Evolutionary conservation across 2,329 filamentous ascomycete genomes (phyloP).

Genomic region (Stachybotrys elegans): DNA sequence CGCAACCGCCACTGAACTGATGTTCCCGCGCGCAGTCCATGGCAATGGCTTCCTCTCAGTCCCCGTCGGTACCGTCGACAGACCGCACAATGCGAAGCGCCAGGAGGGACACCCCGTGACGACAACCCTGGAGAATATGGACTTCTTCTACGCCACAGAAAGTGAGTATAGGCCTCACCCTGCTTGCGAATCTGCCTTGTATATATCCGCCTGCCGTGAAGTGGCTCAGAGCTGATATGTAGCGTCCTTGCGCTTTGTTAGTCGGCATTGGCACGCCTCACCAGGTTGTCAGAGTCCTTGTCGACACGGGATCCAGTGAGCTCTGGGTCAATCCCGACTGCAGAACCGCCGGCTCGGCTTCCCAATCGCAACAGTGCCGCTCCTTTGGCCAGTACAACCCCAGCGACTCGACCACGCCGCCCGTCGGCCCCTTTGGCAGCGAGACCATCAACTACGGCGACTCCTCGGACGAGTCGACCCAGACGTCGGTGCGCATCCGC

Average conservation of each 20-base stretch:
- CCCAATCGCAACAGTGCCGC: slow-evolving; percentile 30
- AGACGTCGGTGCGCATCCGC: slow-evolving; percentile 33
- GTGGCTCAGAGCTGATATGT: background rate
- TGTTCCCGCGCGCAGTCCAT: slow-evolving; percentile 22
- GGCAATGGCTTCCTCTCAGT: slow-evolving; percentile 33
- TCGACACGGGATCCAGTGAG: slow-evolving; percentile 49
- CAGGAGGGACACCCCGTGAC: slow-evolving; percentile 21
- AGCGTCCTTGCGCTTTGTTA: slow-evolving; percentile 13
- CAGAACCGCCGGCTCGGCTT: slow-evolving; percentile 26
- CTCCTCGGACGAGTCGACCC: slow-evolving; percentile 25
- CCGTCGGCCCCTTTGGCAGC: slow-evolving; percentile 28
- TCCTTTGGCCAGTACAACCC: slow-evolving; percentile 40
- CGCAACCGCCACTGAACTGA: too few relatives aligned
- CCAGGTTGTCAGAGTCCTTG: slow-evolving; percentile 39
- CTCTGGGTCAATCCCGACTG: slow-evolving; percentile 52
- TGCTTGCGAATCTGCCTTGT: too few relatives aligned
- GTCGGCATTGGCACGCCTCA: slow-evolving; percentile 37
- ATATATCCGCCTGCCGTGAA: too few relatives aligned
- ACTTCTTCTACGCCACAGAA: slow-evolving; percentile 34
- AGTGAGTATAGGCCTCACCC: slow-evolving; percentile 26
- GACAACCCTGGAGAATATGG: slow-evolving; percentile 26
- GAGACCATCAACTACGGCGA: slow-evolving; percentile 36
- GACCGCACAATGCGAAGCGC: slow-evolving; percentile 14
- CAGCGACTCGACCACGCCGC: slow-evolving; percentile 30
- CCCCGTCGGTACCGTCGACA: slow-evolving; percentile 26